Conservation (phyloP, 116 monocot genomes). For the Papilionanthe hybrid region DNA sequence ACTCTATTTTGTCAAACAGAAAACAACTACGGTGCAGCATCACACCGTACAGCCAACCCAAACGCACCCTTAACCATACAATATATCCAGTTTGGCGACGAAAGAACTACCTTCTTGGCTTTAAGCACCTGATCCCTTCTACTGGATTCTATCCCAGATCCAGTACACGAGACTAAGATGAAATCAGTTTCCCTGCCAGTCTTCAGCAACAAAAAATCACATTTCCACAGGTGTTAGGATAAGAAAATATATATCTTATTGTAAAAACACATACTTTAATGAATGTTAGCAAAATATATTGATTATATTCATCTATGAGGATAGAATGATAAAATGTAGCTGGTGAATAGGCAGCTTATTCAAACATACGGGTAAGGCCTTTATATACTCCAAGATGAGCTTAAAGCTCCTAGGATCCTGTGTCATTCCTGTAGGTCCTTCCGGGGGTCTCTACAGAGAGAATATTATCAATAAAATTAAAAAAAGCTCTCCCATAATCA, state of each 20-base stretch:
- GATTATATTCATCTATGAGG: too few species aligned
- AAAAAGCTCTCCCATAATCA: background rate
- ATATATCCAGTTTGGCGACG: background rate
- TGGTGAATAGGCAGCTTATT: too few species aligned
- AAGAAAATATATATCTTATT: background rate
- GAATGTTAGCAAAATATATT: background rate
- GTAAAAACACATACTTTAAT: background rate
- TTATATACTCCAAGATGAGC: constrained; percentile 89
- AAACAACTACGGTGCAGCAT: too few species aligned
- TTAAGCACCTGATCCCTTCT: constrained; percentile 95
- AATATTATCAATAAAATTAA: background rate
- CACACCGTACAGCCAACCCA: too few species aligned
- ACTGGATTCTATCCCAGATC: constrained; percentile 69
- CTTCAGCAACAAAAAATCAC: constrained; percentile 38
- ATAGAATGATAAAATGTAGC: too few species aligned
- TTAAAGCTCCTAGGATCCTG: constrained; percentile 86
- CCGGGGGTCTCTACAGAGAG: constrained; percentile 63
- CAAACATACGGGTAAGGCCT: constrained; percentile 89
- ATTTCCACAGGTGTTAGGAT: background rate
- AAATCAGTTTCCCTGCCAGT: constrained; percentile 96
- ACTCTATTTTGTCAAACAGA: too few species aligned
- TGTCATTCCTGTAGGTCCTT: constrained; percentile 47
- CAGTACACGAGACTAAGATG: constrained; percentile 90
- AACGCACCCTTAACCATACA: too few species aligned
- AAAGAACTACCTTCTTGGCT: constrained; percentile 75